phyloP scores from a whole-genome alignment of 345 rosid species.

The Camelina laxa region DNA sequence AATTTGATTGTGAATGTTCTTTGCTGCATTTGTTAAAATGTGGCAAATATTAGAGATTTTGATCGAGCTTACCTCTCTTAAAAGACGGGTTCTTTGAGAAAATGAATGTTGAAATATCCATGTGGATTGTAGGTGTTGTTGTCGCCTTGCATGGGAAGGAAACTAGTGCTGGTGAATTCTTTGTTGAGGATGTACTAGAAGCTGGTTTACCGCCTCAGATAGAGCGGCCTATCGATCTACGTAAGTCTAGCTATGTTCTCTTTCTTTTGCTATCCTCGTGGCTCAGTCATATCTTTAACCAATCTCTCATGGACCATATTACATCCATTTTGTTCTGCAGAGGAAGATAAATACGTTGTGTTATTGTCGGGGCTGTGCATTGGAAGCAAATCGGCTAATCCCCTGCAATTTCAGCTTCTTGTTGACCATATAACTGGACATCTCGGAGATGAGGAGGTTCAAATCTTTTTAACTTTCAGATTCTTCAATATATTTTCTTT shows the following conservation, averaged over 20 bases:
- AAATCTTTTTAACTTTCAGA: slow-evolving; percentile 30
- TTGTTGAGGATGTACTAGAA: slow-evolving; percentile 83
- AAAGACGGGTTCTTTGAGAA: slow-evolving; percentile 7
- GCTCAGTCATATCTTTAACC: slow-evolving; percentile 19
- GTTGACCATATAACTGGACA: slow-evolving; percentile 96
- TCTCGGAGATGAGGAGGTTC: slow-evolving; percentile 87
- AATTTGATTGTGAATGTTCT: slow-evolving; percentile 13
- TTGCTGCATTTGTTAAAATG: neutral
- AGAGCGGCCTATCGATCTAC: slow-evolving; percentile 58
- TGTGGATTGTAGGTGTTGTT: slow-evolving; percentile 63
- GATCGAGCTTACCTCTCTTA: neutral
- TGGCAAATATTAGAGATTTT: slow-evolving; percentile 7
- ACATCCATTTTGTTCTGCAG: slow-evolving; percentile 48
- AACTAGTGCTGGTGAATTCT: slow-evolving; percentile 77
- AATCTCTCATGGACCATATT: slow-evolving; percentile 27
- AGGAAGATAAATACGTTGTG: slow-evolving; percentile 83
- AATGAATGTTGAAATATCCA: slow-evolving; percentile 11
- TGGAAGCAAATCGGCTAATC: slow-evolving; percentile 74
- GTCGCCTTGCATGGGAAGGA: slow-evolving; percentile 90
- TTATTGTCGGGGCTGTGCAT: slow-evolving; percentile 81
- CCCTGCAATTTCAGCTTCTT: slow-evolving; percentile 92
- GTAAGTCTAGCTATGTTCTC: slow-evolving; percentile 47
- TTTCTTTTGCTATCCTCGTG: slow-evolving; percentile 18
- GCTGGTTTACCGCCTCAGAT: slow-evolving; percentile 89
- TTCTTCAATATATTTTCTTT: slow-evolving; percentile 16